Evolutionary conservation across 176 grass and related monocot species (phyloP).

Genomic region (Bolboschoenus planiculmis): DNA sequence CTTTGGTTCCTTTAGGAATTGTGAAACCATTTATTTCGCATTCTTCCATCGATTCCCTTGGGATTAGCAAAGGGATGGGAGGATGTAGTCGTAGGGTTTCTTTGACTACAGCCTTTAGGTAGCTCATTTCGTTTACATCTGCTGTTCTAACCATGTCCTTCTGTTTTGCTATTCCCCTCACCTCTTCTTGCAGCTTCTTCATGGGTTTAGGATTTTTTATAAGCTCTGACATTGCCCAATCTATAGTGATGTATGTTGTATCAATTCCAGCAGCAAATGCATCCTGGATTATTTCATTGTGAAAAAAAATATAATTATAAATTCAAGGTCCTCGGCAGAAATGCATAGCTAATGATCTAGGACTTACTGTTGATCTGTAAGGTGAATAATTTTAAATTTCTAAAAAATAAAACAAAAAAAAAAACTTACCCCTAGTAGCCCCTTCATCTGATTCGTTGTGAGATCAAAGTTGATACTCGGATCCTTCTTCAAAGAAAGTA

Average conservation of each 20-base stretch:
- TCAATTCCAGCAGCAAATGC: neutral
- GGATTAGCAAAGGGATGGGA: neutral
- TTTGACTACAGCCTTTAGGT: neutral
- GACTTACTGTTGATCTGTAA: too few species aligned
- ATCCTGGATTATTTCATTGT: neutral
- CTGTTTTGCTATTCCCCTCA: neutral
- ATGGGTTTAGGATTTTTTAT: neutral
- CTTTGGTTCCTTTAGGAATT: neutral
- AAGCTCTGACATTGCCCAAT: neutral
- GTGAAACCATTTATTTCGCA: neutral
- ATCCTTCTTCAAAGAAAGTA: neutral
- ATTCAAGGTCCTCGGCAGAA: neutral
- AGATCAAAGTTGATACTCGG: neutral
- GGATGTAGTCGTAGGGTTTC: neutral
- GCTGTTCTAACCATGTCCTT: neutral
- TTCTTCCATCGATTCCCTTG: neutral
- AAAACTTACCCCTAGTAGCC: neutral
- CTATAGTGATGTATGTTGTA: neutral
- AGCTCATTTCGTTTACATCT: neutral
- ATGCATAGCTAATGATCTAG: too few species aligned
- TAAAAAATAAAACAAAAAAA: neutral
- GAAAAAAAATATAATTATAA: neutral
- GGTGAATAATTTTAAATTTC: too few species aligned
- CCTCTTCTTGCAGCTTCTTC: neutral
- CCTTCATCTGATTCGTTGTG: neutral